Base-by-base conservation (phyloP, 2,329 filamentous ascomycete species). In the Chaetomium olivaceum region DNA sequence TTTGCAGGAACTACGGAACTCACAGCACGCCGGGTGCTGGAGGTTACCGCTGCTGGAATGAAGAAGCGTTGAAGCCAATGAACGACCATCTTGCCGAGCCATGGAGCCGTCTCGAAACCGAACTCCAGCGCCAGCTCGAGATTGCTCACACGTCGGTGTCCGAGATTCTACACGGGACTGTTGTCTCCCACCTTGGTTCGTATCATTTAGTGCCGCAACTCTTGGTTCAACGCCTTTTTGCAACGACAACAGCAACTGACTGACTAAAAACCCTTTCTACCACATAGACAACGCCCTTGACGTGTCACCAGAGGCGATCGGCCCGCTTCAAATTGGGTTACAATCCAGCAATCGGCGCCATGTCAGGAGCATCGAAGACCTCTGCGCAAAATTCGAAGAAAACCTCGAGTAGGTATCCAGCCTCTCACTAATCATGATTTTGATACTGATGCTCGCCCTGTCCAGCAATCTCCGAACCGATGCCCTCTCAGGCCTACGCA, bases 21-120 rank as follows among this genome's bases (percentile, higher is more conserved):
- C 67, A 82, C 58, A 61, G 0, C 3, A 81, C 79, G 0, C 0
- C 3, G 0, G 46, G 31, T 9, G 31, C 52, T 0, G 68, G 64
- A 3, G 76, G 75, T 0, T 50, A 39, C 1, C 76, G 67, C n/a
- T 77, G 78, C 63, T 83, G 81, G 81, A 84, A 84, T 59, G 71
- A 77, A 58, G 80, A 83, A 69, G 77, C 77, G 0, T 80, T 81
- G 2, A 33, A 62, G 1, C 46, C 46, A 1, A 80, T 83, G 79
- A 72, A 69, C 0, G 16, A 36, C 1, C 76, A 80, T 36, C 58
- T 81, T 33, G 61, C 56, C 0, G 36, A 48, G 0, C 72, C 72
- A 5, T 83, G 80, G 80, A 33, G 71, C 19, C 50, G 58, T 0
- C 68, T 79, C 4, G 27, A 59, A 1, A 12, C 12, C 0, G 62